Evolutionary conservation across 1,284 basidiomycete species (phyloP).

Genomic region (Sphaerobolus stellatus): DNA sequence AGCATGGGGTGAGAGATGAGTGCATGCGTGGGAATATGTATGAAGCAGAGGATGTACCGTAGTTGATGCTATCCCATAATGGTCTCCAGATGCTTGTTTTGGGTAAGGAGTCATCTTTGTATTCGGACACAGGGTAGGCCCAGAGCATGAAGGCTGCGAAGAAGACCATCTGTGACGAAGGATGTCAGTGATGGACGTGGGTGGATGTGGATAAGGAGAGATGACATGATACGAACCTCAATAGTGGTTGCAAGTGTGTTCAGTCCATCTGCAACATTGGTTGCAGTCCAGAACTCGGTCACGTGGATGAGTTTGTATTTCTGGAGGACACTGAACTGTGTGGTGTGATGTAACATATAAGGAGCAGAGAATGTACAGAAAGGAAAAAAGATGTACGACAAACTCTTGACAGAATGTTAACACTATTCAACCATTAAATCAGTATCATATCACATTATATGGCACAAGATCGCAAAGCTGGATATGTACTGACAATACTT

Average conservation of each 20-base stretch:
- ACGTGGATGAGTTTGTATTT: constrained; percentile 58
- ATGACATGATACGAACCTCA: constrained; percentile 50
- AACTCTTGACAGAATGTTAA: constrained; percentile 81
- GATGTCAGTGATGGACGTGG: background rate
- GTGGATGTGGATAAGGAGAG: background rate
- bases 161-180: constrained; percentile 85
- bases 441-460: no score
- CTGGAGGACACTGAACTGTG: constrained; percentile 54
- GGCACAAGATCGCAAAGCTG: no score
- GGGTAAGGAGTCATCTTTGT: constrained; percentile 41
- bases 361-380: background rate
- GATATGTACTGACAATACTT: constrained; percentile 7
- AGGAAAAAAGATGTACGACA: constrained; percentile 51
- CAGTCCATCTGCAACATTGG: constrained; percentile 79
- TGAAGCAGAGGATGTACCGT: no score
- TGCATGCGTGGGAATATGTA: no score
- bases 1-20: no score
- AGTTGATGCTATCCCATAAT: constrained; percentile 76
- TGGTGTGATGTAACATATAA: background rate
- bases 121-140: constrained; percentile 76
- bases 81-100: constrained; percentile 60
- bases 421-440: constrained; percentile 49
- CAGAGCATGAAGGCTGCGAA: constrained; percentile 77
- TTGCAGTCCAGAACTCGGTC: constrained; percentile 75
- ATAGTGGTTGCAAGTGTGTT: constrained; percentile 80